Evolutionary conservation across 371 early-diverging fungal species (phyloP).

Genomic region (Mortierella sp.): DNA sequence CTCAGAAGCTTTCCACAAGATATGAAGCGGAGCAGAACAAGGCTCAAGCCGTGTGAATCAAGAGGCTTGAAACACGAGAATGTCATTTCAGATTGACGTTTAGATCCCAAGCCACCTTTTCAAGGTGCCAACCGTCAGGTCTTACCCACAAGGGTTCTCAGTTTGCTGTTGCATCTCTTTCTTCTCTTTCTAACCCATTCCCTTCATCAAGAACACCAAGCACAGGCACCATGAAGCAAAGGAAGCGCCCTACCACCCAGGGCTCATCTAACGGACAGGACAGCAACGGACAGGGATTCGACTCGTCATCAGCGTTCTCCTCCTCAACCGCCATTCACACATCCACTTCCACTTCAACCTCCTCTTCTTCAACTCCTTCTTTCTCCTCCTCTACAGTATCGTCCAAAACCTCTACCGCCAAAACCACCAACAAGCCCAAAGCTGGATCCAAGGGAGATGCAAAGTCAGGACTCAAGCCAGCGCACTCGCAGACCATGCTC

Average conservation of each 20-base stretch:
- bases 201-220: neutral
- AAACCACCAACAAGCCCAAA: neutral
- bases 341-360: neutral
- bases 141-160: no score
- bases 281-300: neutral
- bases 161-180: neutral
- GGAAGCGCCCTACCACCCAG: neutral
- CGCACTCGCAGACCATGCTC: slow-evolving; percentile 49
- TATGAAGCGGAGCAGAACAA: neutral
- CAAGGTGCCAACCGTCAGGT: no score
- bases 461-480: slow-evolving; percentile 22
- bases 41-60: neutral
- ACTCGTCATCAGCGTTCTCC: neutral
- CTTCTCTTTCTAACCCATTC: neutral
- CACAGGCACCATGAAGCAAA: neutral
- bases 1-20: neutral
- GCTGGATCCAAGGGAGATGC: neutral
- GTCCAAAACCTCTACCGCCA: neutral
- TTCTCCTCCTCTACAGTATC: neutral
- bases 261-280: slow-evolving; percentile 3
- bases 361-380: neutral
- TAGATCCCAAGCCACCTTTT: no score
- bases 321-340: slow-evolving; percentile 3
- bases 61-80: no score
- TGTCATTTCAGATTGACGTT: no score